Conservation (phyloP, 1,139 yeast species). For the Geotrichum australiense region DNA sequence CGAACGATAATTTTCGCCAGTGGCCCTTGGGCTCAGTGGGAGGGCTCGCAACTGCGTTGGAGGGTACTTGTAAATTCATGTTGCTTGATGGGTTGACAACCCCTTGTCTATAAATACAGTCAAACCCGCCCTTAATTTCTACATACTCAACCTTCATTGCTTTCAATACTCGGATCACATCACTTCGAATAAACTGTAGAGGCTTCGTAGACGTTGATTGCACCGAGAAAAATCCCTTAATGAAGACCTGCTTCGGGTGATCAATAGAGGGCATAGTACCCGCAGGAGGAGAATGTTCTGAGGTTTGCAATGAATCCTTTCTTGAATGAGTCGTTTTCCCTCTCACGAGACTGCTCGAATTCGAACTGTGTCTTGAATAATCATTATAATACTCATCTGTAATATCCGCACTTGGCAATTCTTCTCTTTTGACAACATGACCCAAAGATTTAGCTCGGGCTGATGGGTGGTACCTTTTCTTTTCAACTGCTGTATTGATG, state of each 20-base stretch:
- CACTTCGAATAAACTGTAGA: slow-evolving; percentile 83
- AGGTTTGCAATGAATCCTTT: slow-evolving; percentile 12
- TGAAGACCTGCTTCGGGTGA: slow-evolving; percentile 81
- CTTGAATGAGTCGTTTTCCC: slow-evolving; percentile 8
- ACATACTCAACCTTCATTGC: slow-evolving; percentile 73
- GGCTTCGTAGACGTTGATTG: slow-evolving; percentile 95
- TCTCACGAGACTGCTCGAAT: slow-evolving; percentile 3
- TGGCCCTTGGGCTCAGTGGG: slow-evolving; percentile 22
- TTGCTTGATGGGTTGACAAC: slow-evolving; percentile 34
- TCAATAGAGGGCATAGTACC: slow-evolving; percentile 84
- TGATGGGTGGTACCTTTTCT: slow-evolving; percentile 58
- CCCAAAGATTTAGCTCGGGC: slow-evolving; percentile 90
- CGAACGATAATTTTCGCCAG: slow-evolving; percentile 34
- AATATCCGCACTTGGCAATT: slow-evolving; percentile 43
- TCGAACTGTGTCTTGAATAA: slow-evolving; percentile 35
- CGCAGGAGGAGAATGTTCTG: slow-evolving; percentile 6
- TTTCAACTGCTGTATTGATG: slow-evolving; percentile 6
- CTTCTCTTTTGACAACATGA: slow-evolving; percentile 38
- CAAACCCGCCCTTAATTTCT: slow-evolving; percentile 92
- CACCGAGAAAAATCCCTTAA: slow-evolving; percentile 91
- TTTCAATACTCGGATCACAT: slow-evolving; percentile 70
- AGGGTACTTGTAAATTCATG: slow-evolving; percentile 13
- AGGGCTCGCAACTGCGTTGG: not conserved
- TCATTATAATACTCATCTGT: slow-evolving; percentile 63
- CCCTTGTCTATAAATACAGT: slow-evolving; percentile 63